Base-by-base conservation (phyloP, 208 protist species). In the Phytomonas sp. region DNA sequence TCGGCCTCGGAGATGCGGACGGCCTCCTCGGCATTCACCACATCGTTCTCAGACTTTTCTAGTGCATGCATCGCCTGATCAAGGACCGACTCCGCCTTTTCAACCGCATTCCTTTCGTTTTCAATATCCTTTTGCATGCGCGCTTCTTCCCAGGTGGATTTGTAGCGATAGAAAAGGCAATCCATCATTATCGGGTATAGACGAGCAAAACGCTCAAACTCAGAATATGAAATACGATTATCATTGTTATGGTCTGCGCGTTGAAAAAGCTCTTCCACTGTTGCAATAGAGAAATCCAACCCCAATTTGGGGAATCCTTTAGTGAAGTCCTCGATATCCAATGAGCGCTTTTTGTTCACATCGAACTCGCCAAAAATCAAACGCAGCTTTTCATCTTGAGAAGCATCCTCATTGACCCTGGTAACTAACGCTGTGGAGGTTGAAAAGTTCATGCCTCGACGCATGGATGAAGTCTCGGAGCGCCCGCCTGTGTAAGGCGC, bases 91-190 rank as follows among this genome's bases (percentile, higher is more conserved):
- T 94, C 85, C 34, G 80, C 75, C 74, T 93, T 84, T 52, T 49
- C 74, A 29, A 91, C 87, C 2, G 83, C 83, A 29, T 93, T 87
- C 14, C 80, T 81, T 83, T 95, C 87, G 11, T 69, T 79, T 69
- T 93, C 76, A 65, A 97, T 93, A 7, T 90, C 83, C 66, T 91
- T 91, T 56, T 79, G 85, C 37, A 95, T 71, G 77, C 92, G 86
- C 69, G 94, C 88, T 76, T 97, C 89, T 63, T 94, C 88, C 90
- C 89, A 95, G 71, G 93, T 93, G n/a, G 89, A 89, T 82, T 94
- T 95, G 62, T 80, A 91, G 67, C 92, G 87, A 77, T 92, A 94
- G 77, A 87, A 97, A 26, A 97, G 79, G 73, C 89, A 95, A 78
- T 97, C 89, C 29, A 73, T 87, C 87, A 97, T 92, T 76, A 94